These are phyloP conservation scores for Salix purpurea DNA, from an alignment of 345 rosid species.

Conservation along the genomic window DNA sequence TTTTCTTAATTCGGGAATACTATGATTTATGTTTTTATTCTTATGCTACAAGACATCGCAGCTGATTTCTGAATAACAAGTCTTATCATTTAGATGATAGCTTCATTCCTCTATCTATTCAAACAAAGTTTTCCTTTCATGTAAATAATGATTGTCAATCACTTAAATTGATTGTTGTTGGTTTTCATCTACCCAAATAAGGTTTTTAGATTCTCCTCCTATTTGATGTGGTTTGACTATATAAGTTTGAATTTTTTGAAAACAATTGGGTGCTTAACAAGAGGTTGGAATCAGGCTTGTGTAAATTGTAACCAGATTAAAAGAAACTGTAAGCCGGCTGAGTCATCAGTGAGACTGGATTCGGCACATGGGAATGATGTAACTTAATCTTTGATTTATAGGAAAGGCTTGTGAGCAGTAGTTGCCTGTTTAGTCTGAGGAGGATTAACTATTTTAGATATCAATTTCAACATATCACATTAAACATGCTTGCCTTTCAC, in stretches of 20 bases:
- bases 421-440: not conserved
- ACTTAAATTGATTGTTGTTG: not conserved
- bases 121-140: not conserved
- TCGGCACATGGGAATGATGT: not conserved
- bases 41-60: not conserved
- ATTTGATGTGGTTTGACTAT: not conserved
- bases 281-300: not conserved
- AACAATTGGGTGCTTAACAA: not conserved
- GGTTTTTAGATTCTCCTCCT: not conserved
- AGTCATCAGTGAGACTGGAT: not conserved
- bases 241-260: not conserved
- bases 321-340: conserved; percentile 1
- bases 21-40: not conserved
- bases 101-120: not conserved
- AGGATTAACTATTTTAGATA: not conserved
- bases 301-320: not conserved
- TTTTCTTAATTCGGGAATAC: not conserved
- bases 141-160: not conserved
- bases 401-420: not conserved
- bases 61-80: not conserved
- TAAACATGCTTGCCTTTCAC: not conserved
- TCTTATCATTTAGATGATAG: not conserved
- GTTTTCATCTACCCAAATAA: not conserved
- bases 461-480: not conserved
- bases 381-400: not conserved